Percentiles rank a stretch among this genome's conserved stretches.
phyloP scores from a whole-genome alignment of 176 grass and related monocot species.

The Pontederia paniculata region DNA sequence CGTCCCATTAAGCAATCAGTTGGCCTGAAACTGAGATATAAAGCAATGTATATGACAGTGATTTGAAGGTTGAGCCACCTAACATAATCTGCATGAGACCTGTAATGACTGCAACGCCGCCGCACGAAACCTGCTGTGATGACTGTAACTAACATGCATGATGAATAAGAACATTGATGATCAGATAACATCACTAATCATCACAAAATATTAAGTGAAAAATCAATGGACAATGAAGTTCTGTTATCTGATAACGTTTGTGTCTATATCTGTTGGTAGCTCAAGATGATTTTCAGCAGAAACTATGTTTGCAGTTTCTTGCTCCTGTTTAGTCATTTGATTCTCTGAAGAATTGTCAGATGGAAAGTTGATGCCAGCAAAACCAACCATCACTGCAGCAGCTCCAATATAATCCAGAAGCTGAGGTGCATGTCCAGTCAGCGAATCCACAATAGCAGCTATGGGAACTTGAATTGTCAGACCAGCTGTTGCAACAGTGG shows the following conservation, averaged over 20 bases:
- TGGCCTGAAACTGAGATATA: too few relatives aligned
- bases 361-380: conserved; percentile 79
- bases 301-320: background rate
- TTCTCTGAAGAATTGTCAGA: conserved; percentile 10
- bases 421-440: conserved; percentile 71
- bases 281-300: conserved; percentile 10
- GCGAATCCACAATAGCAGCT: conserved; percentile 65
- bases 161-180: too few relatives aligned
- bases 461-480: conserved; percentile 92
- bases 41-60: too few relatives aligned
- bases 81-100: too few relatives aligned
- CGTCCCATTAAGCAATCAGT: too few relatives aligned
- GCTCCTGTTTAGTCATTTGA: conserved; percentile 7
- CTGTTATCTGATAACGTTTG: background rate
- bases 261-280: background rate
- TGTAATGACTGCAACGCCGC: too few relatives aligned
- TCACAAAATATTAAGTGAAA: too few relatives aligned
- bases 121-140: too few relatives aligned
- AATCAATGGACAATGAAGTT: too few relatives aligned
- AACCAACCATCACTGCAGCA: conserved; percentile 67
- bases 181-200: too few relatives aligned
- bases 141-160: too few relatives aligned
- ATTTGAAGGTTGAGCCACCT: too few relatives aligned
- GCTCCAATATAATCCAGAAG: conserved; percentile 60
- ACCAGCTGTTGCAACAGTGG: conserved; percentile 89